phyloP scores from a whole-genome alignment of 2,329 filamentous ascomycete species.

The Tolypocladium sp. region DNA sequence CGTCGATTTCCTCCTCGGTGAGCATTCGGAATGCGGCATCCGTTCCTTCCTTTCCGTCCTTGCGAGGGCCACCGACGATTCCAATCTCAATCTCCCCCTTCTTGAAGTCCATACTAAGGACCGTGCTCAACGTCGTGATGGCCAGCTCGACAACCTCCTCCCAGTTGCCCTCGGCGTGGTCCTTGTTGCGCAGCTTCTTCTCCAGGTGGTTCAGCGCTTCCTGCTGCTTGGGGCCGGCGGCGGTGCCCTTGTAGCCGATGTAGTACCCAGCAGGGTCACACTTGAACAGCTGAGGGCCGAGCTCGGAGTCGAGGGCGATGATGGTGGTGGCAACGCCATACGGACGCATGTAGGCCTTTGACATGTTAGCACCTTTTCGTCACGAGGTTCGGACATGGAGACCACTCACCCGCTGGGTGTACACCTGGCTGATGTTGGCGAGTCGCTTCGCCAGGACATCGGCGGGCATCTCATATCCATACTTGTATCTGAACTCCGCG shows the following conservation, averaged over 20 bases:
- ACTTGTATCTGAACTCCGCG: constrained; percentile 97
- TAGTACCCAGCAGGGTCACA: constrained; percentile 98
- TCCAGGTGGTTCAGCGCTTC: constrained; percentile 97
- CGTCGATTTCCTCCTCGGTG: constrained; percentile 96
- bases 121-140: constrained; percentile 89
- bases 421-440: constrained; percentile 98
- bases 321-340: constrained; percentile 92
- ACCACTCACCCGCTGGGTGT: constrained; percentile 78
- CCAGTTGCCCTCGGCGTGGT: constrained; percentile 84
- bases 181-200: constrained; percentile 99
- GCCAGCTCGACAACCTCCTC: constrained; percentile 96
- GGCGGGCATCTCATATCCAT: constrained; percentile 98
- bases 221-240: constrained; percentile 95
- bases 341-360: constrained; percentile 87
- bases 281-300: constrained; percentile 93
- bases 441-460: constrained; percentile 93
- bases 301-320: constrained; percentile 87
- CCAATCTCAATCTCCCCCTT: constrained; percentile 98
- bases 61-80: constrained; percentile 80
- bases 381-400: too few relatives aligned
- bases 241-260: constrained; percentile 95
- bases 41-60: constrained; percentile 75
- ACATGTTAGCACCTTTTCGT: neutral
- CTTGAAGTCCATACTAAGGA: constrained; percentile 98
- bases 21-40: constrained; percentile 75